phyloP scores from a whole-genome alignment of 2,329 filamentous ascomycete genomes.

The Parastagonospora avenae region DNA sequence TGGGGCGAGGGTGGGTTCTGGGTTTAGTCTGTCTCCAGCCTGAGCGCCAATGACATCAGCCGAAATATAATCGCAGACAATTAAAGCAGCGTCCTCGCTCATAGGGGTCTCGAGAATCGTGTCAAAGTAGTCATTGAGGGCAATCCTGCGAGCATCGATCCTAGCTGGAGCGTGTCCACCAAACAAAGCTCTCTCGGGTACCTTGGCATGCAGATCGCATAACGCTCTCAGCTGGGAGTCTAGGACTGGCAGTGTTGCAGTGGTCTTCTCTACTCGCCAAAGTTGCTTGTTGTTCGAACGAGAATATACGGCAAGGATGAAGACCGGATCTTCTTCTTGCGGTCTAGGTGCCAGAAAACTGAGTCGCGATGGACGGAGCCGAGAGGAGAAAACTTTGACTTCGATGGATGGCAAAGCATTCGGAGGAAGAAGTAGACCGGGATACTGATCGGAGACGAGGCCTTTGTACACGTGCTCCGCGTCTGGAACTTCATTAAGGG shows the following conservation, averaged over 20 bases:
- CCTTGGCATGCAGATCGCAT: constrained; percentile 71
- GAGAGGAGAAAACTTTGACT: constrained; percentile 87
- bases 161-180: constrained; percentile 92
- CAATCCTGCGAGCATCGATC: constrained; percentile 81
- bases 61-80: constrained; percentile 86
- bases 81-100: constrained; percentile 74
- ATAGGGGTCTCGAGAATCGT: constrained; percentile 81
- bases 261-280: constrained; percentile 95
- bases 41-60: constrained; percentile 66
- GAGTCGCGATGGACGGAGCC: constrained; percentile 88
- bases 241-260: constrained; percentile 76
- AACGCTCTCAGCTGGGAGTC: constrained; percentile 81
- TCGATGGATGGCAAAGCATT: constrained; percentile 86
- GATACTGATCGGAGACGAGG: constrained; percentile 83
- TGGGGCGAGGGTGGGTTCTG: constrained; percentile 55
- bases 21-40: constrained; percentile 60
- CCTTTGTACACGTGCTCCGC: constrained; percentile 70
- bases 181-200: constrained; percentile 86
- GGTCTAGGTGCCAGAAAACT: constrained; percentile 81
- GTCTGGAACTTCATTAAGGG: constrained; percentile 38
- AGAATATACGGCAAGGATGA: constrained; percentile 84
- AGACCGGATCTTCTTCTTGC: constrained; percentile 89
- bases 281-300: constrained; percentile 78
- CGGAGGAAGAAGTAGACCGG: constrained; percentile 81
- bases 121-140: constrained; percentile 85